Evolutionary conservation across 495 filamentous ascomycete genomes (phyloP).

Genomic region (Baudoinia panamericana): DNA sequence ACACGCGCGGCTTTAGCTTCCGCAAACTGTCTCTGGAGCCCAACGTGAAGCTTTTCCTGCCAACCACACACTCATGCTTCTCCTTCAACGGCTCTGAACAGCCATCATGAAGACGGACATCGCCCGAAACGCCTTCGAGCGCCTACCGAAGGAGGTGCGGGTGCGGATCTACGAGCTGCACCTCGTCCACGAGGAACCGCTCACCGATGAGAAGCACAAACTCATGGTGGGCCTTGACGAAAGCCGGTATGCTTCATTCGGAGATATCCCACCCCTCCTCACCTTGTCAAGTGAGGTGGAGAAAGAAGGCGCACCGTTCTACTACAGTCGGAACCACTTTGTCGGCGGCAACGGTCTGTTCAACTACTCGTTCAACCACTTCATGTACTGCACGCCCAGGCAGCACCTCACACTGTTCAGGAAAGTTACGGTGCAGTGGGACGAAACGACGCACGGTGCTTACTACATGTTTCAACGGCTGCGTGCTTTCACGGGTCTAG

Average conservation of each 20-base stretch:
- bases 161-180: slow-evolving; percentile 12
- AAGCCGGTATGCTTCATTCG: neutral
- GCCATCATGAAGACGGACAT: neutral
- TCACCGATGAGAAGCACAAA: neutral
- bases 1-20: too few relatives aligned
- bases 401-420: slow-evolving; percentile 6
- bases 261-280: slow-evolving; percentile 4
- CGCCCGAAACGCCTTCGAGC: slow-evolving; percentile 6
- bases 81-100: too few relatives aligned
- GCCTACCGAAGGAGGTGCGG: slow-evolving; percentile 10
- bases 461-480: neutral
- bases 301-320: slow-evolving; percentile 10
- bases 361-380: too few relatives aligned
- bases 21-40: too few relatives aligned
- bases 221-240: neutral
- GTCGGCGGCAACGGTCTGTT: neutral
- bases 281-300: neutral
- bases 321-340: slow-evolving; percentile 15
- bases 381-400: neutral
- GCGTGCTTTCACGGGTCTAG: neutral
- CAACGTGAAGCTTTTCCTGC: too few relatives aligned
- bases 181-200: slow-evolving; percentile 1
- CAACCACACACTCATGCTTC: too few relatives aligned
- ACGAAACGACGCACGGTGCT: neutral
- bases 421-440: neutral